Conservation (phyloP, 768 basidiomycete genomes). For the Leccinum variicolor region DNA sequence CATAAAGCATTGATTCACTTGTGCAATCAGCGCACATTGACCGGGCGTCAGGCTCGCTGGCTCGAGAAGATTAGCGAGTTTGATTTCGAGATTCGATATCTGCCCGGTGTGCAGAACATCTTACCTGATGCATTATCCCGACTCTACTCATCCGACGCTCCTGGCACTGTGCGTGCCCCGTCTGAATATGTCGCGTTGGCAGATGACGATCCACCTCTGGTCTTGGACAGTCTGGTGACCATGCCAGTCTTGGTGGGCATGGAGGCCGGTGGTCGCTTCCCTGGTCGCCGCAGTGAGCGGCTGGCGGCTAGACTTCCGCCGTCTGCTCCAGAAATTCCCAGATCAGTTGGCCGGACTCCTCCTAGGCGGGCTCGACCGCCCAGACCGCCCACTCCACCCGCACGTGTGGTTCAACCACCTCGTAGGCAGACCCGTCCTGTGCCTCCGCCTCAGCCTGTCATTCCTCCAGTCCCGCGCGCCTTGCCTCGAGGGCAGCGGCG, state of each 20-base stretch:
- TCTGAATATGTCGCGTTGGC: background rate
- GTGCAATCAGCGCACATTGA: slow-evolving; percentile 31
- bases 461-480: no score
- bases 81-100: slow-evolving; percentile 27
- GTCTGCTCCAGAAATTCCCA: no score
- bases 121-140: slow-evolving; percentile 26
- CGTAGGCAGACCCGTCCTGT: no score
- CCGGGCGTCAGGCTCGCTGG: slow-evolving; percentile 36
- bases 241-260: background rate
- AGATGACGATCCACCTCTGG: background rate
- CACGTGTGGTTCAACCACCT: no score
- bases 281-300: no score
- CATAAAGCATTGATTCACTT: slow-evolving; percentile 26
- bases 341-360: no score
- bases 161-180: background rate
- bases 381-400: no score
- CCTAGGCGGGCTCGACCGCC: no score
- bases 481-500: no score
- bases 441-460: no score
- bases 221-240: background rate
- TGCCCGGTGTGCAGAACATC: slow-evolving; percentile 24
- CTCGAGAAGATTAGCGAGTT: slow-evolving; percentile 30
- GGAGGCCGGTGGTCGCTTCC: background rate
- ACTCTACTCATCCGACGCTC: slow-evolving; percentile 1
- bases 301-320: no score